Evolutionary conservation across 1,284 basidiomycete genomes (phyloP).

Genomic region (Melanopsichium pennsylvanicum): DNA sequence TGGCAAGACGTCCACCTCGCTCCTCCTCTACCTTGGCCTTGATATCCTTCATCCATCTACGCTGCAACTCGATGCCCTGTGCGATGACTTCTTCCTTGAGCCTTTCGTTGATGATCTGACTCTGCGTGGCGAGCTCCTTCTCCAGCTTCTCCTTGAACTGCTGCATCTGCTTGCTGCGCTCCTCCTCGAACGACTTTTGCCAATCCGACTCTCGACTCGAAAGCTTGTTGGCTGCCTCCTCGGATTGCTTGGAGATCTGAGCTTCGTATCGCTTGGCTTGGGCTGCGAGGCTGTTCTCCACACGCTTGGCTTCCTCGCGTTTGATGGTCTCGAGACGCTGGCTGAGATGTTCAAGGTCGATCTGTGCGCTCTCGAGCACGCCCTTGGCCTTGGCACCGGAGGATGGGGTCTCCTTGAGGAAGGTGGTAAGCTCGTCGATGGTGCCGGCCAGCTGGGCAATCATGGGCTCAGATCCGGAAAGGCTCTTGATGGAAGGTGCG

Average conservation of each 20-base stretch:
- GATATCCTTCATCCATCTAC: conserved; percentile 94
- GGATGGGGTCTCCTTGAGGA: conserved; percentile 70
- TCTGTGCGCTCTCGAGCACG: conserved; percentile 70
- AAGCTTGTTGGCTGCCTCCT: conserved; percentile 82
- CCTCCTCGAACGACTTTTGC: conserved; percentile 81
- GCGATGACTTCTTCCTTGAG: conserved; percentile 93
- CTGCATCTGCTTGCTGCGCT: conserved; percentile 77
- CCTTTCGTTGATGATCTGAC: conserved; percentile 84
- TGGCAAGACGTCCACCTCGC: conserved; percentile 91
- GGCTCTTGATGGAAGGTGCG: conserved; percentile 79
- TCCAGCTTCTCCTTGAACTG: conserved; percentile 87
- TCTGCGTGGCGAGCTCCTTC: conserved; percentile 84
- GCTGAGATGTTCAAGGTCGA: conserved; percentile 82
- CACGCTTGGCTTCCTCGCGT: conserved; percentile 78
- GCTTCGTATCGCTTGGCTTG: conserved; percentile 79
- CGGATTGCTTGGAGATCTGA: conserved; percentile 82
- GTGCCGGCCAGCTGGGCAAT: conserved; percentile 89
- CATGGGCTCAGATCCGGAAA: conserved; percentile 82
- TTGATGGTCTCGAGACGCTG: conserved; percentile 81
- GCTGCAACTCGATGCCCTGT: conserved; percentile 95
- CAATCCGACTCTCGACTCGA: conserved; percentile 86
- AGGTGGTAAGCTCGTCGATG: conserved; percentile 89
- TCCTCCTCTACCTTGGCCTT: conserved; percentile 95
- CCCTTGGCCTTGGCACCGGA: conserved; percentile 72
- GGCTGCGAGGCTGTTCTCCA: conserved; percentile 75